Evolutionary conservation across 1,139 yeast genomes (phyloP), one percentile per base, ranked within the genome.

Genomic region (Dujonia santamariae): DNA sequence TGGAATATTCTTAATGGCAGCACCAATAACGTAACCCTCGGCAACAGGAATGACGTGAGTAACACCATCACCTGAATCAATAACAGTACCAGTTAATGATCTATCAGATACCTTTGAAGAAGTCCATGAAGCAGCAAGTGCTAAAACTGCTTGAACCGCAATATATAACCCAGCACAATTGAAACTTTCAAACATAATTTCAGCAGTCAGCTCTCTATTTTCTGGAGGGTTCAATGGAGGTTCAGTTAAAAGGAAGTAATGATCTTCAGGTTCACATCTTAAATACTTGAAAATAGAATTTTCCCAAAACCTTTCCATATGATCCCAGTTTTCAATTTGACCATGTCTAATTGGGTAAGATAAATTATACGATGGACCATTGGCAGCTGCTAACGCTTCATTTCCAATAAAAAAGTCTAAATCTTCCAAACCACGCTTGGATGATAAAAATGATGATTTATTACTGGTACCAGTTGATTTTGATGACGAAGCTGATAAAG

Each of bases 1-100:
- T 37, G 99, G 99, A 42, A 92, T 88, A 58, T 92, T 90, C 56
- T 94, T 92, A 57, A 92, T 92, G 30, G 97, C 96, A 11, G 95
- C 81, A 7, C 97, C 98, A 58, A 92, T 92, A 27, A 94, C 98
- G 55, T 92, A 92, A 37, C 99, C 99, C 64, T 92, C 99, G 16
- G 98, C 99, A 26, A 92, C 99, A 9, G 99, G 98, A 42, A 94
- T 92, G 35, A 92, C 98, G 60, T 92, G 99, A 7, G 99, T 92
- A 3, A 92, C 96, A 67, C 96, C 96, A 54, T 87, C 96, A 62
- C 96, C 98, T 5, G 95, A 84, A 59, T 92, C 98, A 52, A 92
- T 90, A 41, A 92, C 99, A 0, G 98, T 92, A 60, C 99, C 99
- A 12, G 98, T 92, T 50, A 92, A 72, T 1, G 97, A 87, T 61